Evolutionary conservation across 2,329 filamentous ascomycete species (phyloP).

Genomic region (Kalmusia sp.): DNA sequence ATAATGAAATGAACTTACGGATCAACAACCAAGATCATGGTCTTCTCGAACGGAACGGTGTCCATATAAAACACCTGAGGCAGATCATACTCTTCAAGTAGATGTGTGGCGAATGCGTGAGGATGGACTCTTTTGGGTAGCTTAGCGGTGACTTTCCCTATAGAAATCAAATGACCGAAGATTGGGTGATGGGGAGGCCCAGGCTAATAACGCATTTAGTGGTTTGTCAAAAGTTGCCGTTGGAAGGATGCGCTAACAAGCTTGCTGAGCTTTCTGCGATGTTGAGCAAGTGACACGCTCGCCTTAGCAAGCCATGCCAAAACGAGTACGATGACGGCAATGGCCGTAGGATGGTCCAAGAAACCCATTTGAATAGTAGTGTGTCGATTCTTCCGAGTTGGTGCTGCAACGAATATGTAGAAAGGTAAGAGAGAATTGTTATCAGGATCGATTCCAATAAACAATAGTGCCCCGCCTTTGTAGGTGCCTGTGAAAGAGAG

Average conservation of each 20-base stretch:
- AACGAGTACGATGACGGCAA: conserved; percentile 14
- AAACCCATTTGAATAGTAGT: conserved; percentile 17
- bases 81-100: conserved; percentile 41
- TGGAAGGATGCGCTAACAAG: conserved; percentile 16
- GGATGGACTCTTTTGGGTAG: conserved; percentile 46
- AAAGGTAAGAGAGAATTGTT: no score
- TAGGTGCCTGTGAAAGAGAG: no score
- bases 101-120: conserved; percentile 24
- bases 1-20: conserved; percentile 18
- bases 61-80: conserved; percentile 50
- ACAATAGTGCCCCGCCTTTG: no score
- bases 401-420: no score
- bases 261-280: conserved; percentile 16
- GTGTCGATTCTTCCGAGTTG: neutral
- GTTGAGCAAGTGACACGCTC: conserved; percentile 2
- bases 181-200: conserved; percentile 46
- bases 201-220: conserved; percentile 26
- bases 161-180: conserved; percentile 44
- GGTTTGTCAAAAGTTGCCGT: no score
- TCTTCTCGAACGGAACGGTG: conserved; percentile 42
- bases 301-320: conserved; percentile 13
- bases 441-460: no score
- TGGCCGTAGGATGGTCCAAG: conserved; percentile 14
- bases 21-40: conserved; percentile 43
- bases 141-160: conserved; percentile 40